Percentiles rank a stretch among this genome's conserved stretches.
Conservation (phyloP, 169 alveolate genomes). For the Cryptosporidium ryanae region DNA sequence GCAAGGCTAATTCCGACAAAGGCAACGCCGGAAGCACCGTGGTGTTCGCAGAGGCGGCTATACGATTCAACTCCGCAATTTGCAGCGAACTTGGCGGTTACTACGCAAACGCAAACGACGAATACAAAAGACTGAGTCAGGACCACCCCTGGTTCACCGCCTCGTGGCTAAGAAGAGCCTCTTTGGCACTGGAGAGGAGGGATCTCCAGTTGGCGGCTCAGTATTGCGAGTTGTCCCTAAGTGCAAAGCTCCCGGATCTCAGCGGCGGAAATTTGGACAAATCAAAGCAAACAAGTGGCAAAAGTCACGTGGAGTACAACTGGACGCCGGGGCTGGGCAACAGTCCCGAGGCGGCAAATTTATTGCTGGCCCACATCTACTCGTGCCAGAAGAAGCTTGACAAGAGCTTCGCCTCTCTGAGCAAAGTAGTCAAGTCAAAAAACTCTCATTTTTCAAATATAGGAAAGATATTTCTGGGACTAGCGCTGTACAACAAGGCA, state of each 20-base stretch:
- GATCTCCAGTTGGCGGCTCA: conserved; percentile 69
- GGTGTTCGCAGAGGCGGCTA: not conserved
- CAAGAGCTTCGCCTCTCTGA: conserved; percentile 39
- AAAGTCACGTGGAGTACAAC: not conserved
- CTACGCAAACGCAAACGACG: conserved; percentile 67
- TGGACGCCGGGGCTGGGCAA: conserved; percentile 52
- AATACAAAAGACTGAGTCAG: conserved; percentile 33
- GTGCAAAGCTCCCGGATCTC: conserved; percentile 27
- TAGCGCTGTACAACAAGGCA: conserved; percentile 63
- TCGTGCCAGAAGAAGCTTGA: conserved; percentile 33
- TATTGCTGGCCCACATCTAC: conserved; percentile 42
- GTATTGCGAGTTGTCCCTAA: conserved; percentile 49
- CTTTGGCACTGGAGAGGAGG: conserved; percentile 47
- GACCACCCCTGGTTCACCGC: conserved; percentile 72
- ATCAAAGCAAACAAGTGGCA: not conserved
- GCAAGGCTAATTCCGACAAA: not conserved
- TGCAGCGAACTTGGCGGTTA: conserved; percentile 48
- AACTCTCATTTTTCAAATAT: conserved; percentile 29
- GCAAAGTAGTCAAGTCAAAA: conserved; percentile 58
- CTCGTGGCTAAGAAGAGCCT: conserved; percentile 72
- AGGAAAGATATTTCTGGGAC: conserved; percentile 46
- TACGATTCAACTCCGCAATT: conserved; percentile 51
- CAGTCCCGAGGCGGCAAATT: conserved; percentile 46
- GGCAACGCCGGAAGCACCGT: too few relatives aligned
- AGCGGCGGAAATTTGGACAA: not conserved